Evolutionary conservation across 169 alveolate genomes (phyloP).

Genomic region (Eimeria maxima): DNA sequence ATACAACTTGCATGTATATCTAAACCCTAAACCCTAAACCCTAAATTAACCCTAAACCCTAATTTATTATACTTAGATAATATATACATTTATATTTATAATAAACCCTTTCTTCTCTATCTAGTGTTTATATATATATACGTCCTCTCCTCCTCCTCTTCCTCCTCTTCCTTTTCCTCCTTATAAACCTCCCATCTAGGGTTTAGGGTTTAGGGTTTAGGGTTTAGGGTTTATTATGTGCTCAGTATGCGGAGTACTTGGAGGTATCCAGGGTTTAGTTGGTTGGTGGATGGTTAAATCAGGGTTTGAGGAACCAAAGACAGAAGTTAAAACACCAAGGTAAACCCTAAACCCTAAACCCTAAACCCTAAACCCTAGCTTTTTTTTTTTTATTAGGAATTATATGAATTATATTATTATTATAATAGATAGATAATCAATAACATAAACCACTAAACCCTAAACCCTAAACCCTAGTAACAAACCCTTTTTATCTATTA

Average conservation of each 20-base stretch:
- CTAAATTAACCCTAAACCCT: too few species aligned
- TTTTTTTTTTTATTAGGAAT: not conserved
- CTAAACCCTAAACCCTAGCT: constrained; percentile 62
- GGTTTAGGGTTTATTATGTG: not conserved
- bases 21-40: constrained; percentile 30
- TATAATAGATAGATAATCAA: too few species aligned
- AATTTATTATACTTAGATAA: too few species aligned
- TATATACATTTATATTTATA: too few species aligned
- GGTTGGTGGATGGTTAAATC: constrained; percentile 86
- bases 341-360: constrained; percentile 29
- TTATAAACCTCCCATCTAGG: not conserved
- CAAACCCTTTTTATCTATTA: too few species aligned
- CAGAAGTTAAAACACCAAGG: not conserved
- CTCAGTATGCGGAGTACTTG: constrained; percentile 42
- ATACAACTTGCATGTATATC: not conserved
- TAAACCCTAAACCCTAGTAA: constrained; percentile 10
- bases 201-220: constrained; percentile 11
- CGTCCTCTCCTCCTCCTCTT: too few species aligned
- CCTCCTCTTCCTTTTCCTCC: too few species aligned
- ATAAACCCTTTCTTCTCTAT: not conserved
- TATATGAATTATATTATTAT: not conserved
- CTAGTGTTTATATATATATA: too few species aligned
- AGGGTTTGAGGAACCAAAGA: constrained; percentile 79
- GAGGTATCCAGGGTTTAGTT: constrained; percentile 80
- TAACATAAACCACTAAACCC: constrained; percentile 24